Conservation (phyloP, 306 rosid genomes). For the Cicer arietinum region DNA sequence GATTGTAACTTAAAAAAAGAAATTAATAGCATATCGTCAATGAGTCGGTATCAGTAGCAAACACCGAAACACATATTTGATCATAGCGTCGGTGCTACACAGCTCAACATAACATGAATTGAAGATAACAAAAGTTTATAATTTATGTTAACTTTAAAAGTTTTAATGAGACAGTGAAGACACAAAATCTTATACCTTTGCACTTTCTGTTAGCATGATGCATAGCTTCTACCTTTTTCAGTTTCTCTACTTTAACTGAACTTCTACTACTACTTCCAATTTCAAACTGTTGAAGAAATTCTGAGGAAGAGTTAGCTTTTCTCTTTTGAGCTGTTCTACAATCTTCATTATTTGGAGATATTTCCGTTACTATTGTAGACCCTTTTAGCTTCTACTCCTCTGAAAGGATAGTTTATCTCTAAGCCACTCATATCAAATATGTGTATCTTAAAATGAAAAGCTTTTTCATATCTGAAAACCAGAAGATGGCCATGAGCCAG, state of each 20-base stretch:
- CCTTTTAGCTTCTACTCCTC: neutral
- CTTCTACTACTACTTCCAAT: neutral
- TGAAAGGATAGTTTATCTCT: constrained; percentile 39
- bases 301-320: neutral
- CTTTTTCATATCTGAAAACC: constrained; percentile 35
- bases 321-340: neutral
- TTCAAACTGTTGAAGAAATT: constrained; percentile 3
- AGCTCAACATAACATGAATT: too few relatives aligned
- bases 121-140: too few relatives aligned
- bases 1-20: too few relatives aligned
- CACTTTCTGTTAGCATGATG: too few relatives aligned
- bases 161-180: too few relatives aligned
- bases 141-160: too few relatives aligned
- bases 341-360: neutral
- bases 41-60: too few relatives aligned
- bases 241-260: neutral
- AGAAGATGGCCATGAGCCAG: constrained; percentile 38
- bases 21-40: too few relatives aligned
- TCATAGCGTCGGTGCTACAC: too few relatives aligned
- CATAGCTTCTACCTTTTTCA: neutral
- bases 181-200: too few relatives aligned
- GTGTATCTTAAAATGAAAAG: constrained; percentile 5
- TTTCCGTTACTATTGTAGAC: neutral
- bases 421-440: constrained; percentile 31
- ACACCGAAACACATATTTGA: too few relatives aligned